phyloP scores from a whole-genome alignment of 257 asterid genomes.

The Lavandula angustifolia region DNA sequence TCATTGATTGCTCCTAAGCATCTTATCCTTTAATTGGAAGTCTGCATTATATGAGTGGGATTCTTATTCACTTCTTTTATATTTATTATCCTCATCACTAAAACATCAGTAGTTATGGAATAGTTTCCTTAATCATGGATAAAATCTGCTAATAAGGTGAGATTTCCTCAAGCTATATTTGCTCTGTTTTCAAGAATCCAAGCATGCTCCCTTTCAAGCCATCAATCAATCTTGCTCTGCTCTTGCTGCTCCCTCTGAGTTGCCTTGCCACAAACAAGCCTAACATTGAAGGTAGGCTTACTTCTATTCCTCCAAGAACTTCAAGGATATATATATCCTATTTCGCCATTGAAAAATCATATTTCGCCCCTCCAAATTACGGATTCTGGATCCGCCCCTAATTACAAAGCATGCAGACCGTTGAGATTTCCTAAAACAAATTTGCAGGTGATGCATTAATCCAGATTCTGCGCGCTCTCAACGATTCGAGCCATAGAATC shows the following conservation, averaged over 20 bases:
- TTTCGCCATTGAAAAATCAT: no score
- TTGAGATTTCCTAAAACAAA: not conserved
- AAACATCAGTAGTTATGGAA: no score
- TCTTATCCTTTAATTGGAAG: slow-evolving; percentile 43
- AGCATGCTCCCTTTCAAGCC: slow-evolving; percentile 23
- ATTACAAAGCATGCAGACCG: no score
- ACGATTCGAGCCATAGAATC: slow-evolving; percentile 59
- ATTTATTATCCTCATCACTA: no score
- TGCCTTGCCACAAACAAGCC: slow-evolving; percentile 50
- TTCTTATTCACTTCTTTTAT: slow-evolving; percentile 57
- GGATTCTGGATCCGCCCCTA: no score
- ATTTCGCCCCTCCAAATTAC: no score
- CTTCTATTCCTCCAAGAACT: no score
- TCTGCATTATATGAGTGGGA: slow-evolving; percentile 61
- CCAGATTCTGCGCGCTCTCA: slow-evolving; percentile 53
- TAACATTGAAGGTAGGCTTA: slow-evolving; percentile 62
- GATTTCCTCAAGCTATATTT: not conserved
- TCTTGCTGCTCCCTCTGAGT: slow-evolving; percentile 45
- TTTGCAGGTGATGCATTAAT: slow-evolving; percentile 71
- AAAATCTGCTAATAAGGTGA: slow-evolving; percentile 45
- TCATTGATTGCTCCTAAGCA: slow-evolving; percentile 58
- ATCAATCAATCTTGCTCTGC: slow-evolving; percentile 35
- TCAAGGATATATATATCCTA: no score
- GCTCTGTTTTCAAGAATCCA: not conserved
- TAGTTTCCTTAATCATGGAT: slow-evolving; percentile 9